phyloP scores from a whole-genome alignment of 306 rosid species.

The Sesbania bispinosa region DNA sequence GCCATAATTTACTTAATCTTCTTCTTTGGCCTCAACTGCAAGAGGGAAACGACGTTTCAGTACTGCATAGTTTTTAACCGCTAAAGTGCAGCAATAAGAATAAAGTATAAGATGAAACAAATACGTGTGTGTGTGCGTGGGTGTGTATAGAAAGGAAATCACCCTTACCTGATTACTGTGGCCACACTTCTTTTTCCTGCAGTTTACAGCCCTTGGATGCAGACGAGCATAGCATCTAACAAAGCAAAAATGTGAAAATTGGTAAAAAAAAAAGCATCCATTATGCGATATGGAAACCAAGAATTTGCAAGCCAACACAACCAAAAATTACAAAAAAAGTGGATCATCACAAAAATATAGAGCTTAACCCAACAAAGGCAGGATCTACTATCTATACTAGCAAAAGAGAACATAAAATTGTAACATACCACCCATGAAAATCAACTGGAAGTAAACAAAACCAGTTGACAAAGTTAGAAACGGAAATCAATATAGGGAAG shows the following conservation, averaged over 20 bases:
- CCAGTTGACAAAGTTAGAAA: no score
- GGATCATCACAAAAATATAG: neutral
- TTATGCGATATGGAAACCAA: neutral
- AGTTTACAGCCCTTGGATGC: slow-evolving; percentile 79
- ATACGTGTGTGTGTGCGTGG: no score
- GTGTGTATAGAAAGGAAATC: neutral
- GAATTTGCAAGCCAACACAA: neutral
- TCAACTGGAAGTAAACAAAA: slow-evolving; percentile 36
- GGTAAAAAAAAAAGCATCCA: no score
- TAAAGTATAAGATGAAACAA: neutral
- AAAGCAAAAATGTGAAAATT: neutral
- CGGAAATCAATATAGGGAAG: no score
- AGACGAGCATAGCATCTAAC: slow-evolving; percentile 77
- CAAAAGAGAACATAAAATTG: neutral
- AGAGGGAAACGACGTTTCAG: neutral
- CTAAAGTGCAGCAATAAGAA: neutral
- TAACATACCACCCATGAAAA: slow-evolving; percentile 36
- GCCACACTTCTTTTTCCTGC: slow-evolving; percentile 78
- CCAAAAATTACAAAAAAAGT: no score
- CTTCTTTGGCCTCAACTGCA: slow-evolving; percentile 90
- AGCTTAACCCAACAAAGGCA: neutral
- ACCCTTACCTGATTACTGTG: slow-evolving; percentile 69
- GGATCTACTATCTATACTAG: neutral
- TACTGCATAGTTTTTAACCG: neutral
- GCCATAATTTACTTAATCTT: slow-evolving; percentile 57